These are phyloP conservation scores for Solanum chiquidenum DNA, from an alignment of 257 asterid genomes.

Conservation along the genomic window DNA sequence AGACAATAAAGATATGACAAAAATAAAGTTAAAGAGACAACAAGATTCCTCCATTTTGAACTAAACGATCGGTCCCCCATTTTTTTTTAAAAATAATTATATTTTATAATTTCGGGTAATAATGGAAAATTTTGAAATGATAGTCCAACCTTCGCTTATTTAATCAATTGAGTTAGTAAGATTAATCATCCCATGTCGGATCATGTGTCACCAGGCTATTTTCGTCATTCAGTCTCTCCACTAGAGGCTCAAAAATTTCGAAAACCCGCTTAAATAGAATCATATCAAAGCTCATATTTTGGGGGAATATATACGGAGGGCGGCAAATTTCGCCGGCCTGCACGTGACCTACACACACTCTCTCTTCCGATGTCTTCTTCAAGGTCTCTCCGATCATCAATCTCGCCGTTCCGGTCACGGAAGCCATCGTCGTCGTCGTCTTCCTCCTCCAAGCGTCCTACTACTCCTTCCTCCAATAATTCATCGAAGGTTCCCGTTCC, in stretches of 20 bases:
- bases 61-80: neutral
- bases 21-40: neutral
- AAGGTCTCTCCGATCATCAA: conserved; percentile 22
- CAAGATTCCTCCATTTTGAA: neutral
- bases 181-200: neutral
- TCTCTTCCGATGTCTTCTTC: conserved; percentile 3
- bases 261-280: neutral
- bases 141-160: neutral
- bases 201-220: neutral
- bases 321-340: conserved; percentile 13
- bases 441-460: conserved; percentile 5
- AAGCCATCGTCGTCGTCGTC: conserved; percentile 6
- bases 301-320: conserved; percentile 7
- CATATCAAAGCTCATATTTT: neutral
- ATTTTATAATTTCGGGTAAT: too few relatives aligned
- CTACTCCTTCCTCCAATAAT: neutral
- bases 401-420: conserved; percentile 26
- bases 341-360: neutral
- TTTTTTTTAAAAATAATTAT: too few relatives aligned
- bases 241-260: neutral
- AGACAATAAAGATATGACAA: neutral
- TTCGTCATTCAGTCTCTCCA: neutral
- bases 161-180: too few relatives aligned
- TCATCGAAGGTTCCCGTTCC: neutral
- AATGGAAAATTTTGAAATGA: neutral